phyloP scores from a whole-genome alignment of 805 yeast genomes.

The Candida germanica region DNA sequence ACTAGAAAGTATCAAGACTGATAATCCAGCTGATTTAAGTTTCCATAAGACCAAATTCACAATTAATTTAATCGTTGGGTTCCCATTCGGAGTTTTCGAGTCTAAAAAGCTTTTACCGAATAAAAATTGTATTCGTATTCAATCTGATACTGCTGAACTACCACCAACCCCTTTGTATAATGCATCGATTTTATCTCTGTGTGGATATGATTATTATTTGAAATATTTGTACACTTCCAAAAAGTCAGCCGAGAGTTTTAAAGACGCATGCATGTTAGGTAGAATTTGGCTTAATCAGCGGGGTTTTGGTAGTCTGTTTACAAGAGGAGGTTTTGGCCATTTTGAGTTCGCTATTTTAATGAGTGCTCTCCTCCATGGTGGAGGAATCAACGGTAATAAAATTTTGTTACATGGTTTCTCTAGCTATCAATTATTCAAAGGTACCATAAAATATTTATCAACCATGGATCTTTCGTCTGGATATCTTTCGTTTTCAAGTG shows the following conservation, averaged over 20 bases:
- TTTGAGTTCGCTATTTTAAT: constrained; percentile 82
- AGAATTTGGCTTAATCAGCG: constrained; percentile 88
- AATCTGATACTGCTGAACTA: constrained; percentile 39
- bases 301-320: constrained; percentile 64
- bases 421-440: constrained; percentile 90
- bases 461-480: constrained; percentile 71
- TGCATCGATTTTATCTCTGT: constrained; percentile 68
- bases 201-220: constrained; percentile 66
- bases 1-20: constrained; percentile 53
- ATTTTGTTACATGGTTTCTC: constrained; percentile 84
- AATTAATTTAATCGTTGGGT: constrained; percentile 69
- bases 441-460: constrained; percentile 77
- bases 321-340: constrained; percentile 84
- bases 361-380: constrained; percentile 82
- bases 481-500: constrained; percentile 63
- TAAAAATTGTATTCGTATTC: constrained; percentile 78
- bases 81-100: constrained; percentile 70
- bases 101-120: constrained; percentile 73
- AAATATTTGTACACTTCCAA: constrained; percentile 73
- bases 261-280: constrained; percentile 84
- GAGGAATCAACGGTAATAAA: constrained; percentile 71
- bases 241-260: constrained; percentile 74
- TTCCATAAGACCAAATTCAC: constrained; percentile 67
- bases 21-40: constrained; percentile 47
- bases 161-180: constrained; percentile 89